A percentile compares a stretch with the other conserved stretches of the same genome.
These are phyloP conservation scores for Podila epicladia DNA, from an alignment of 192 early-diverging fungal genomes.

Conservation along the genomic window DNA sequence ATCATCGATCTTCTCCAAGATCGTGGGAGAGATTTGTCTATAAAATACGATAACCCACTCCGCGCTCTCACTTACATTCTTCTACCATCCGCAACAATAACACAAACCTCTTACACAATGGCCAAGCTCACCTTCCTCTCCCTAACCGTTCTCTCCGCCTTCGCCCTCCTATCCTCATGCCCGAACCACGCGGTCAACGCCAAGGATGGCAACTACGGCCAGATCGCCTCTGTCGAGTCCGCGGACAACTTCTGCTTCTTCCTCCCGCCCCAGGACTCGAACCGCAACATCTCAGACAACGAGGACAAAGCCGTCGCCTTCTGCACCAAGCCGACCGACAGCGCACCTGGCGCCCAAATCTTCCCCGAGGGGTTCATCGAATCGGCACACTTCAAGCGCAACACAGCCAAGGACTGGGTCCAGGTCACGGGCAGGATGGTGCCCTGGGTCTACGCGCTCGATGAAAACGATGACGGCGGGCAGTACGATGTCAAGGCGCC, in stretches of 20 bases:
- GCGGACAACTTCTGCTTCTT: slow-evolving; percentile 15
- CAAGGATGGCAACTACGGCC: not conserved
- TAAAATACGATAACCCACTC: no score
- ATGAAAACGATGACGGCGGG: slow-evolving; percentile 52
- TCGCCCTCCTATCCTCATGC: not conserved
- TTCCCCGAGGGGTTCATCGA: slow-evolving; percentile 53
- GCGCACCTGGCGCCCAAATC: slow-evolving; percentile 44
- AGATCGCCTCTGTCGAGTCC: slow-evolving; percentile 8
- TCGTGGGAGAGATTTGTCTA: no score
- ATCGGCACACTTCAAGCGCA: slow-evolving; percentile 45
- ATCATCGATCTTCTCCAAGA: no score
- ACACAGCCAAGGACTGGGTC: slow-evolving; percentile 47
- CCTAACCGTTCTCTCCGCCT: not conserved
- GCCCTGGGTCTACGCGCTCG: slow-evolving; percentile 22
- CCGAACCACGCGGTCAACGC: not conserved
- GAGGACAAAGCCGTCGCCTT: slow-evolving; percentile 54
- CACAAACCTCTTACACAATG: no score
- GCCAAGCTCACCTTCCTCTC: not conserved
- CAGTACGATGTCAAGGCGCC: slow-evolving; percentile 58
- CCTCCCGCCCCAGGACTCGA: slow-evolving; percentile 12
- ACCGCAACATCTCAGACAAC: slow-evolving; percentile 42
- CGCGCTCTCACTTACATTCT: no score
- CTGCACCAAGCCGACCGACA: slow-evolving; percentile 44
- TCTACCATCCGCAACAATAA: no score
- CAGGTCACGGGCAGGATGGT: slow-evolving; percentile 61